Percentiles rank a stretch among this genome's conserved stretches.
phyloP scores from a whole-genome alignment of 2,329 filamentous ascomycete genomes.

The Pestalotiopsis sp. region DNA sequence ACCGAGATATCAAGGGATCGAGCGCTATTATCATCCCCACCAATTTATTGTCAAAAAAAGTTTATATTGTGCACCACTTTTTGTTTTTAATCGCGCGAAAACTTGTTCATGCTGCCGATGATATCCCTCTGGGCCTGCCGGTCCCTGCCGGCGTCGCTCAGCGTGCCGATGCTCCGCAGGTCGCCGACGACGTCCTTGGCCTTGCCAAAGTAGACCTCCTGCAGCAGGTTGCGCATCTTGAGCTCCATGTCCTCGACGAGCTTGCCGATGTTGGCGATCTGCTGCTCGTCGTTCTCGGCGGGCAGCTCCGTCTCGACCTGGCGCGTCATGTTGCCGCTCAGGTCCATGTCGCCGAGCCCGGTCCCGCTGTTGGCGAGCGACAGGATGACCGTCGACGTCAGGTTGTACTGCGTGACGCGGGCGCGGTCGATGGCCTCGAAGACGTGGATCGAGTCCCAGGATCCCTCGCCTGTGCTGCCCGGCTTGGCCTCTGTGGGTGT shows the following conservation, averaged over 20 bases:
- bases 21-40: neutral
- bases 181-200: conserved; percentile 98
- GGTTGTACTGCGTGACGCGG: conserved; percentile 92
- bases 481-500: conserved; percentile 62
- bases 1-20: neutral
- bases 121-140: conserved; percentile 86
- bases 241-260: conserved; percentile 99
- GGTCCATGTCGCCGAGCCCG: conserved; percentile 80
- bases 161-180: conserved; percentile 79
- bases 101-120: conserved; percentile 60
- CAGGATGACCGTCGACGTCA: conserved; percentile 95
- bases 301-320: conserved; percentile 92
- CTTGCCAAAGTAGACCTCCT: conserved; percentile 99
- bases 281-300: conserved; percentile 86
- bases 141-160: conserved; percentile 85
- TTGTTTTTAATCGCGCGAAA: conserved; percentile 2
- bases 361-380: conserved; percentile 69
- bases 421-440: conserved; percentile 95
- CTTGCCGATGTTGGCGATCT: conserved; percentile 92
- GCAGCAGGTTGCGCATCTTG: conserved; percentile 97
- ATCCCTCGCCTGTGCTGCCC: conserved; percentile 69
- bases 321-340: conserved; percentile 96
- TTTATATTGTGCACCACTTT: neutral
- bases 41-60: neutral
- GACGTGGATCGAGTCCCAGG: conserved; percentile 98